Percentiles rank a stretch among this genome's conserved stretches.
Conservation (phyloP, 1,284 basidiomycete genomes). For the Mycena citricolor region DNA sequence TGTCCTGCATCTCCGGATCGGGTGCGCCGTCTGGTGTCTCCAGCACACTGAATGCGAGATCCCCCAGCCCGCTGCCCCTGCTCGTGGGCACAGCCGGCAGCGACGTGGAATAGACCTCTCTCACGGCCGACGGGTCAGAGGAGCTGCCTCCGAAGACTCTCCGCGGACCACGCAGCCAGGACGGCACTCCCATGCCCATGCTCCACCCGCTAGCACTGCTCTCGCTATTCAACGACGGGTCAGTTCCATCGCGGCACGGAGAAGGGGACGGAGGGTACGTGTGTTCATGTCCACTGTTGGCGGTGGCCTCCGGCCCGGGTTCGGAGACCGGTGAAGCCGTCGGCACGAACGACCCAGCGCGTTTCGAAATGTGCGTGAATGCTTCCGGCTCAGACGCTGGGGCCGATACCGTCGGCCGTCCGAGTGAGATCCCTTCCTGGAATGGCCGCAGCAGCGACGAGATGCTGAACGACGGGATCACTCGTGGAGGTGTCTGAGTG, state of each 20-base stretch:
- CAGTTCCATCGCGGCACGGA: constrained; percentile 21
- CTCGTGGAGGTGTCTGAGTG: constrained; percentile 31
- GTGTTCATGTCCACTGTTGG: constrained; percentile 45
- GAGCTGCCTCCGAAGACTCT: constrained; percentile 43
- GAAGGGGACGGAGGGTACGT: constrained; percentile 72
- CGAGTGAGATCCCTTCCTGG: constrained; percentile 47
- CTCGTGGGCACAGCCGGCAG: constrained; percentile 40
- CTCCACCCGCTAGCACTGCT: constrained; percentile 49
- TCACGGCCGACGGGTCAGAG: constrained; percentile 31
- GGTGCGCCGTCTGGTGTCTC: constrained; percentile 63
- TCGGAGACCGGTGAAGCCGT: constrained; percentile 40
- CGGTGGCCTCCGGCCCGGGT: constrained; percentile 28
- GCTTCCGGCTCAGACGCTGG: constrained; percentile 49
- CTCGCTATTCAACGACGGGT: constrained; percentile 30
- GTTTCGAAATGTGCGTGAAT: constrained; percentile 67
- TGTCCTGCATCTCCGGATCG: constrained; percentile 67
- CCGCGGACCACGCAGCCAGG: constrained; percentile 65
- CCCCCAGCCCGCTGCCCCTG: constrained; percentile 43
- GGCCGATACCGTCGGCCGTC: constrained; percentile 35
- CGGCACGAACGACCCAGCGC: constrained; percentile 60
- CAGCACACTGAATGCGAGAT: constrained; percentile 75
- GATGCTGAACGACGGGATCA: constrained; percentile 54
- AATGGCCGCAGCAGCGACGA: constrained; percentile 64
- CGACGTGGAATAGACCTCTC: constrained; percentile 55
- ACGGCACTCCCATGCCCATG: constrained; percentile 66